These are phyloP conservation scores for Spathaspora girioi DNA, from an alignment of 805 yeast genomes.

Conservation along the genomic window DNA sequence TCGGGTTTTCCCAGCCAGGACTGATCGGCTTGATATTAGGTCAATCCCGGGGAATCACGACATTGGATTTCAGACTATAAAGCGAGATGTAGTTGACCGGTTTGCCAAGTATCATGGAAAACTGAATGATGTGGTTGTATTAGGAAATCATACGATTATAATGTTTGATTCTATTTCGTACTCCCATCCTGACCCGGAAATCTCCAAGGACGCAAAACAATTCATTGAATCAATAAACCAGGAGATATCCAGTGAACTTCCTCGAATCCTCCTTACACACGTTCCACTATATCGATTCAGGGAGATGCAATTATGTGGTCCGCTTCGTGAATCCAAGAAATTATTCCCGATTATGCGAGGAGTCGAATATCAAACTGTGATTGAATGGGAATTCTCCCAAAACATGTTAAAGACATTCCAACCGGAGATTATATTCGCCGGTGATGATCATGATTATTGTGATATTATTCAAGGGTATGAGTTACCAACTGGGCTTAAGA, in stretches of 20 bases:
- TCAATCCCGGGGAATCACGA: slow-evolving; percentile 91
- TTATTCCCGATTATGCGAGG: slow-evolving; percentile 72
- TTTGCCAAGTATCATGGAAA: slow-evolving; percentile 75
- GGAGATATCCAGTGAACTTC: slow-evolving; percentile 31
- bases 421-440: slow-evolving; percentile 76
- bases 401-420: slow-evolving; percentile 53
- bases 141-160: slow-evolving; percentile 70
- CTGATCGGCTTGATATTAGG: slow-evolving; percentile 35
- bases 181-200: slow-evolving; percentile 50
- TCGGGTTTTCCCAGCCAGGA: slow-evolving; percentile 56
- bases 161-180: slow-evolving; percentile 81
- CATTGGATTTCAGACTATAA: slow-evolving; percentile 84
- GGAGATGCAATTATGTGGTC: slow-evolving; percentile 65
- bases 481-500: slow-evolving; percentile 24
- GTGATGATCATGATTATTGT: slow-evolving; percentile 98
- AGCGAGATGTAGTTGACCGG: slow-evolving; percentile 52
- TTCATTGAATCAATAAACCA: slow-evolving; percentile 43
- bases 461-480: slow-evolving; percentile 55
- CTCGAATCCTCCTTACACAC: slow-evolving; percentile 74
- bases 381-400: slow-evolving; percentile 57
- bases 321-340: slow-evolving; percentile 62
- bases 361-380: slow-evolving; percentile 85
- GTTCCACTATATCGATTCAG: slow-evolving; percentile 82
- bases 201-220: slow-evolving; percentile 42
- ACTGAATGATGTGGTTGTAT: slow-evolving; percentile 48